Percentiles rank a stretch among this genome's conserved stretches.
Evolutionary conservation across 768 basidiomycete genomes (phyloP).

Genomic region (Tricholoma terreum): DNA sequence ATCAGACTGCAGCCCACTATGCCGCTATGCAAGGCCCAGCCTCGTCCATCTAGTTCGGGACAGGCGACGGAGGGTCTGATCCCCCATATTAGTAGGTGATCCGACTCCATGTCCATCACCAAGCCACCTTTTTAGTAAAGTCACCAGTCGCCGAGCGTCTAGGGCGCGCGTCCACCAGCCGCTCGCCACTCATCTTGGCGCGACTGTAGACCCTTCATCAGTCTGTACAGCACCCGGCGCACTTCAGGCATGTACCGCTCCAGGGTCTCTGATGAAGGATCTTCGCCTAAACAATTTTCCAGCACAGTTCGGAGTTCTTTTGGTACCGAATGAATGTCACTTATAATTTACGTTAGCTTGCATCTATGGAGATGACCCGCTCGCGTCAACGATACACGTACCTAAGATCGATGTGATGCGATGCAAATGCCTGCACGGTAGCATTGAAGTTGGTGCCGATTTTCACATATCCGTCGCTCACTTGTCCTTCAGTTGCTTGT

Average conservation of each 20-base stretch:
- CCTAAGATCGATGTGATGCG: slow-evolving; percentile 75
- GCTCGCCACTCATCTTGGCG: slow-evolving; percentile 60
- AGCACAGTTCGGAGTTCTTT: slow-evolving; percentile 61
- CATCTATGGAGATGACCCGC: neutral
- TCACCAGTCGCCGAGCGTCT: too few species aligned
- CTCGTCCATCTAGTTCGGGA: too few species aligned
- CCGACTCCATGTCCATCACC: too few species aligned
- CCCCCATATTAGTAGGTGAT: too few species aligned
- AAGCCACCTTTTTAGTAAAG: too few species aligned
- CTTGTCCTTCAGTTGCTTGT: slow-evolving; percentile 60
- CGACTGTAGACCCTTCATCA: slow-evolving; percentile 78
- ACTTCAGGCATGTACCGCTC: slow-evolving; percentile 80
- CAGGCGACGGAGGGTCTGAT: too few species aligned
- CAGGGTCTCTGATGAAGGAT: slow-evolving; percentile 70
- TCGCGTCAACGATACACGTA: neutral
- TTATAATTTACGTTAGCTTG: slow-evolving; percentile 19
- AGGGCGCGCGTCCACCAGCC: slow-evolving; percentile 4
- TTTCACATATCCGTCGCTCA: slow-evolving; percentile 88
- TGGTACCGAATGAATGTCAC: slow-evolving; percentile 64
- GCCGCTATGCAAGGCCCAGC: too few species aligned
- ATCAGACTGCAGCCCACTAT: too few species aligned
- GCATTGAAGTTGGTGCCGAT: slow-evolving; percentile 88
- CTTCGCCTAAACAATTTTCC: slow-evolving; percentile 68
- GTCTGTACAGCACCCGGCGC: slow-evolving; percentile 72
- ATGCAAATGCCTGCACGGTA: slow-evolving; percentile 71